Conservation (phyloP, 2,329 filamentous ascomycete genomes). For the Fusarium illudens region DNA sequence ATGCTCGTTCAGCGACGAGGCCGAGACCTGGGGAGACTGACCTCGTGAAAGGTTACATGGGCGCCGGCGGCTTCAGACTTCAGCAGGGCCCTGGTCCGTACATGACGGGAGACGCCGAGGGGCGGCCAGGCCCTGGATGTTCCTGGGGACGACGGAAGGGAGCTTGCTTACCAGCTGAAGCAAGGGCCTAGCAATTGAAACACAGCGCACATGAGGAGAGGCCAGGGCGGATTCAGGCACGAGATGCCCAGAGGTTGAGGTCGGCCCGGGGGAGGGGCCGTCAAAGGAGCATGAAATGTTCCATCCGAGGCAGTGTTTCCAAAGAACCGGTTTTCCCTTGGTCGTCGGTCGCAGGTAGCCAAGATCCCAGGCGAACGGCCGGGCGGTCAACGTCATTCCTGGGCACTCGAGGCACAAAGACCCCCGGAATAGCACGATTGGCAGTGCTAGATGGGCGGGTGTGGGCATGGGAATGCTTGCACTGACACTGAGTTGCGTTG, state of each 20-base stretch:
- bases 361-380: slow-evolving; percentile 11
- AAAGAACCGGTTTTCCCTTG: slow-evolving; percentile 30
- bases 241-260: slow-evolving; percentile 6
- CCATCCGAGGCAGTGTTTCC: slow-evolving; percentile 31
- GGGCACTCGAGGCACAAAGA: slow-evolving; percentile 22
- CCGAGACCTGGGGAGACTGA: slow-evolving; percentile 19
- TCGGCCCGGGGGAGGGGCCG: slow-evolving; percentile 7
- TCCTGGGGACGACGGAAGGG: slow-evolving; percentile 28
- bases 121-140: slow-evolving; percentile 19
- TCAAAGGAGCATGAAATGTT: slow-evolving; percentile 33
- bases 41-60: slow-evolving; percentile 18
- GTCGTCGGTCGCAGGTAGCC: slow-evolving; percentile 6
- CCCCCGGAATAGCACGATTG: slow-evolving; percentile 26
- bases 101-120: slow-evolving; percentile 29
- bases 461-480: slow-evolving; percentile 37
- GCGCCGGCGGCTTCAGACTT: slow-evolving; percentile 31
- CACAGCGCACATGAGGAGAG: slow-evolving; percentile 19
- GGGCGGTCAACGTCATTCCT: slow-evolving; percentile 36
- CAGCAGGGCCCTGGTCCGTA: background rate
- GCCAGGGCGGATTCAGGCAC: slow-evolving; percentile 17
- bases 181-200: slow-evolving; percentile 33
- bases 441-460: slow-evolving; percentile 11
- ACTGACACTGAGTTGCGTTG: background rate
- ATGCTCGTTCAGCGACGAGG: slow-evolving; percentile 22
- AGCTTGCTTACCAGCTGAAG: slow-evolving; percentile 21